Conservation (phyloP, 495 filamentous ascomycete species). For the Rhypophila decipiens region DNA sequence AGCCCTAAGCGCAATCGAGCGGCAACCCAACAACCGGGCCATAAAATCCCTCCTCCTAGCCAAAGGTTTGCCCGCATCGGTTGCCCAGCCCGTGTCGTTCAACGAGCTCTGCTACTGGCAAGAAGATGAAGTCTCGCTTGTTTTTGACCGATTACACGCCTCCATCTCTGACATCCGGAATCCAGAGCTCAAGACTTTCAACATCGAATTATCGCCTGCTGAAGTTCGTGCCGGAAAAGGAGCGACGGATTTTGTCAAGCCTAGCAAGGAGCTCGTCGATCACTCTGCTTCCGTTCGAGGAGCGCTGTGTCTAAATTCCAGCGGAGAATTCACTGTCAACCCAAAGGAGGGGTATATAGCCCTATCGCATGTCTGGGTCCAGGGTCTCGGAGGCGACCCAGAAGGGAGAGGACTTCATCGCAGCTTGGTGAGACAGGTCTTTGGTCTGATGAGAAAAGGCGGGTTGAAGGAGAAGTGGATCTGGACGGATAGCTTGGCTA, state of each 20-base stretch:
- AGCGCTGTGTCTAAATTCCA: not conserved
- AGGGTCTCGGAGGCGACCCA: not conserved
- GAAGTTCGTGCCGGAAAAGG: not conserved
- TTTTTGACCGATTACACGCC: not conserved
- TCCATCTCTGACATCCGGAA: not conserved
- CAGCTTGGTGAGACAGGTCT: not conserved
- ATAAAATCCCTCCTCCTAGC: not conserved
- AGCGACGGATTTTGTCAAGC: constrained; percentile 2
- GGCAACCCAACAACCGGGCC: not conserved
- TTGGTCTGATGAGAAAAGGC: not conserved
- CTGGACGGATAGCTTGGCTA: constrained; percentile 5
- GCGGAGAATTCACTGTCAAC: not conserved
- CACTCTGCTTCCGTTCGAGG: not conserved
- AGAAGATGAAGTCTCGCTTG: not conserved
- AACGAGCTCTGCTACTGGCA: constrained; percentile 1
- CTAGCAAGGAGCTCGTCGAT: not conserved
- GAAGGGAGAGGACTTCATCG: not conserved
- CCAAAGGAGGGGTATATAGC: not conserved
- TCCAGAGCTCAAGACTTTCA: not conserved
- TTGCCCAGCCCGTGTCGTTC: not conserved
- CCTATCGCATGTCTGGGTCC: not conserved
- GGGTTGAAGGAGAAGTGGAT: not conserved
- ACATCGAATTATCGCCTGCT: not conserved
- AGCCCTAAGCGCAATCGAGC: not conserved
- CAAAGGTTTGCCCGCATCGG: not conserved